Evolutionary conservation across 139 green algal species (phyloP).

Genomic region (Picochlorum sp.): DNA sequence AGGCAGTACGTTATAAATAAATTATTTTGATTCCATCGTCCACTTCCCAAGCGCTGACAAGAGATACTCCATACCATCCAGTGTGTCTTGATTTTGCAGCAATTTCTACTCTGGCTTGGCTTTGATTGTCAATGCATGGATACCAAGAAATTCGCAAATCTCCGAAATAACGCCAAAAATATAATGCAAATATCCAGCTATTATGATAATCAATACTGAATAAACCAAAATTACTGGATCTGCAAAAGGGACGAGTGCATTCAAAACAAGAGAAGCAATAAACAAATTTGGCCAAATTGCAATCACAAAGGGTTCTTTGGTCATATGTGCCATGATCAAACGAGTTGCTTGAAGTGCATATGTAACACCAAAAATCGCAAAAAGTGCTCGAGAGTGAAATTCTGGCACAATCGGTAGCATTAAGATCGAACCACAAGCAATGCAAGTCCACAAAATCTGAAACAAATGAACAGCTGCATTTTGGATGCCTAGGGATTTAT

Average conservation of each 20-base stretch:
- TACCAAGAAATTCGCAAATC: conserved; percentile 63
- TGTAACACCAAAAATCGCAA: conserved; percentile 26
- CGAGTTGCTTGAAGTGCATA: conserved; percentile 50
- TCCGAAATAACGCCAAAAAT: conserved; percentile 47
- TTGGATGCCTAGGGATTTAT: conserved; percentile 52
- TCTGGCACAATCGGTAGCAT: neutral
- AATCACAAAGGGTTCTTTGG: conserved; percentile 65
- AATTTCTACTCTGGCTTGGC: conserved; percentile 1
- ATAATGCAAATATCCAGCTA: conserved; percentile 59
- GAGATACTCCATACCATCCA: neutral
- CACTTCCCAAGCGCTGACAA: neutral
- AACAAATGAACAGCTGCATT: conserved; percentile 38
- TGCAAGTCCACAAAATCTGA: conserved; percentile 37
- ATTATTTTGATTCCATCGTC: neutral
- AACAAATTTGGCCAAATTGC: conserved; percentile 26
- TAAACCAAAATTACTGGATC: conserved; percentile 13
- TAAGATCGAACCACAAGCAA: conserved; percentile 7
- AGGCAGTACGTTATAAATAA: too few relatives aligned
- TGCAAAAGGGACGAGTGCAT: neutral
- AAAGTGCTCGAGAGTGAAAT: conserved; percentile 16
- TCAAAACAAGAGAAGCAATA: conserved; percentile 14
- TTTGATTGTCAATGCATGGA: conserved; percentile 65
- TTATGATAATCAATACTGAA: conserved; percentile 13
- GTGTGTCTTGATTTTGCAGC: neutral
- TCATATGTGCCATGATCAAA: conserved; percentile 87